Evolutionary conservation across 345 rosid genomes (phyloP), one percentile per base, ranked within the genome.

Genomic region (Physaria fendleri): DNA sequence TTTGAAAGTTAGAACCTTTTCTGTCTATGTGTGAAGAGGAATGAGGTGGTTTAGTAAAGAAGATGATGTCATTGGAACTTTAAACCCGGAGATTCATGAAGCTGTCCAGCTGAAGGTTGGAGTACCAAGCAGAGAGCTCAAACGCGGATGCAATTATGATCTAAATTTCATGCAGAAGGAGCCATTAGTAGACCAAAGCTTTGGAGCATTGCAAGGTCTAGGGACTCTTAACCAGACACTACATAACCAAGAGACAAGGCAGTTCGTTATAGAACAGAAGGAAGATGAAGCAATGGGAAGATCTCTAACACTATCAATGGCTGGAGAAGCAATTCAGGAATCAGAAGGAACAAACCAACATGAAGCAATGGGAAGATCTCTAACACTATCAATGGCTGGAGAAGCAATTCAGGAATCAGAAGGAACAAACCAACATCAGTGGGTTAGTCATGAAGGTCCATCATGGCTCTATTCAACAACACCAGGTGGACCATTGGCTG

Each of bases 1-100:
- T 21, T 53, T 29, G 22, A 42, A 62, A 39, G 27, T 29, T 27
- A 34, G 62, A 20, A 50, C 44, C 39, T 49, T 70, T 23, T 39
- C 39, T 43, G 5, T 58, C 66, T 17, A 37, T 65, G 59, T 69
- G 42, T 81, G 87, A 81, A 90, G 97, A 77, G 67, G 71, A 47
- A 66, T 82, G 74, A 92, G 85, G 27, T 85, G 96, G 95, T 81
- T 79, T 76, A 74, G 74, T 74, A 83, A 81, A 48, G 91, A 84
- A 12, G 83, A 78, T 50, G 76, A 59, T 8, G 33, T 40, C 50
- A 66, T 76, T 27, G 63, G 67, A 64, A 53, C 62, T 48, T 58
- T 86, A 37, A 68, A 24, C 70, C 76, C 69, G 37, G 85, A 69
- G 57, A 69, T 79, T 79, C 74, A 62, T 54, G 70, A 57, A 56